Conservation (phyloP, 2,329 filamentous ascomycete genomes). For the Pochonia chlamydosporia region DNA sequence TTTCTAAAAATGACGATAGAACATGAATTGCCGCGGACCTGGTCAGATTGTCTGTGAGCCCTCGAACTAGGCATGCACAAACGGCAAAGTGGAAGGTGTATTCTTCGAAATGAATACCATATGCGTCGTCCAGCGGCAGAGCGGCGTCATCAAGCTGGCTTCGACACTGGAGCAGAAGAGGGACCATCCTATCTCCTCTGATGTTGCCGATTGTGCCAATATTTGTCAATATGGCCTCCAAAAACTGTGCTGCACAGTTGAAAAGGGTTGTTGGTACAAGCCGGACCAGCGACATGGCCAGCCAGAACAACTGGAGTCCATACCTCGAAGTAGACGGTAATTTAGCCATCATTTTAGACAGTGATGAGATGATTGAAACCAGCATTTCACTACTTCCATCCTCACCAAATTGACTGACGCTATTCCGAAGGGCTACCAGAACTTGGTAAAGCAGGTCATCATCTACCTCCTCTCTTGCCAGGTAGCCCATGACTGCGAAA, state of each 20-base stretch:
- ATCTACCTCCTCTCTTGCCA: slow-evolving; percentile 66
- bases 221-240: slow-evolving; percentile 59
- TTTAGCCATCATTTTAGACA: slow-evolving; percentile 68
- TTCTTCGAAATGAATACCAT: slow-evolving; percentile 57
- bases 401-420: slow-evolving; percentile 58
- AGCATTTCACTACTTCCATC: slow-evolving; percentile 63
- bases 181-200: slow-evolving; percentile 52
- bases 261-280: slow-evolving; percentile 58
- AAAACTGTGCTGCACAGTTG: slow-evolving; percentile 59
- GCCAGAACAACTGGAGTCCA: slow-evolving; percentile 64
- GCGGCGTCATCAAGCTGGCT: slow-evolving; percentile 56
- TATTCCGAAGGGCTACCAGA: slow-evolving; percentile 60
- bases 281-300: slow-evolving; percentile 60
- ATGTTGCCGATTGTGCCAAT: slow-evolving; percentile 57
- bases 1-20: slow-evolving; percentile 52
- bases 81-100: slow-evolving; percentile 65
- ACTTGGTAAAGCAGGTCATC: slow-evolving; percentile 68
- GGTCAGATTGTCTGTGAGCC: slow-evolving; percentile 57
- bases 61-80: slow-evolving; percentile 58
- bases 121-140: slow-evolving; percentile 55
- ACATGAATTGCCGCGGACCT: slow-evolving; percentile 54
- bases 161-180: slow-evolving; percentile 55
- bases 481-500: slow-evolving; percentile 65
- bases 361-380: slow-evolving; percentile 58
- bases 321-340: slow-evolving; percentile 62